Percentiles rank a stretch among this genome's conserved stretches.
These are phyloP conservation scores for Malus hybrid DNA, from an alignment of 331 rosid genomes.

Conservation along the genomic window DNA sequence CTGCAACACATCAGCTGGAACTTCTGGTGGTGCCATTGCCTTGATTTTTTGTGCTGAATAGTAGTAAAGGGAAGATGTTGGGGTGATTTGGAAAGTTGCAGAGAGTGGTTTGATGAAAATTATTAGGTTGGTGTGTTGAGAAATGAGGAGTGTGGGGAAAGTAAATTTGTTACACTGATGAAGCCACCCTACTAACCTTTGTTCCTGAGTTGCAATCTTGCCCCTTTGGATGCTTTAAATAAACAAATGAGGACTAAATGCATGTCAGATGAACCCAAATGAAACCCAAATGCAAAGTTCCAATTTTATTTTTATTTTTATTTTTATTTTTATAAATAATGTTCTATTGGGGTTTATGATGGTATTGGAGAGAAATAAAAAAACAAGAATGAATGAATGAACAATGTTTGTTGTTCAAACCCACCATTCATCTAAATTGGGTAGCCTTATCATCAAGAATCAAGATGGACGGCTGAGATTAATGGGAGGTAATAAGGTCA, in stretches of 20 bases:
- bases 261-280: slow-evolving; percentile 29
- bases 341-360: background rate
- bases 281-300: slow-evolving; percentile 14
- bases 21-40: slow-evolving; percentile 26
- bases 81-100: too few relatives aligned
- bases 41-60: background rate
- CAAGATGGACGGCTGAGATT: slow-evolving; percentile 19
- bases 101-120: too few relatives aligned
- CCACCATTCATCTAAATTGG: slow-evolving; percentile 5
- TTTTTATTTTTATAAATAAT: background rate
- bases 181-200: slow-evolving; percentile 24
- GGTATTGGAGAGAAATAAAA: background rate
- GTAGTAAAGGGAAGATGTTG: too few relatives aligned
- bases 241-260: slow-evolving; percentile 23
- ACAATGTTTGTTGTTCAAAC: slow-evolving; percentile 14
- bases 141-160: slow-evolving; percentile 18
- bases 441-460: slow-evolving; percentile 26
- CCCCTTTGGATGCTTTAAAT: slow-evolving; percentile 16
- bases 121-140: background rate
- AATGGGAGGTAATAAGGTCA: slow-evolving; percentile 12
- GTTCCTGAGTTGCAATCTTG: slow-evolving; percentile 12
- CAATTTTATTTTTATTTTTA: too few relatives aligned
- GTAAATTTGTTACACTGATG: slow-evolving; percentile 15
- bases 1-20: slow-evolving; percentile 13
- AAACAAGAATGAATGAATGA: slow-evolving; percentile 15